A percentile compares a stretch with the other conserved stretches of the same genome.
Evolutionary conservation across 257 asterid genomes (phyloP).

Genomic region (Nicotiana noctiflora): DNA sequence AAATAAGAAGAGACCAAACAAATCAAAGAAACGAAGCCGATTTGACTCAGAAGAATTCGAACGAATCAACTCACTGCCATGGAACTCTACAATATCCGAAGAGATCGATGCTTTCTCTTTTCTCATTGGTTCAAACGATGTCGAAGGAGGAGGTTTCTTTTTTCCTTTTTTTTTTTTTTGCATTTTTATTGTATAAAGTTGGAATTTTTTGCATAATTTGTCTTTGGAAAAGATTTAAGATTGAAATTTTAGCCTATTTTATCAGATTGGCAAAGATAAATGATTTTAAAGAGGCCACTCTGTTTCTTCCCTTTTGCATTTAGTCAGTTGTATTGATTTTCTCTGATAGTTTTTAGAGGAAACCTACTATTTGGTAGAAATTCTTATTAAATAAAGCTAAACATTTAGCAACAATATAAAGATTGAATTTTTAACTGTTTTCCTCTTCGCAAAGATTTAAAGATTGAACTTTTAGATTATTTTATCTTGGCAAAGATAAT

Average conservation of each 20-base stretch:
- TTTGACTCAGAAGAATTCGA: slow-evolving; percentile 39
- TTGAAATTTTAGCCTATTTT: neutral
- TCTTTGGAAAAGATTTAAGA: neutral
- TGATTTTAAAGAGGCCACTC: neutral
- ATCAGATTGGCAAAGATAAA: neutral
- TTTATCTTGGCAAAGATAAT: neutral
- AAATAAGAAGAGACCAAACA: slow-evolving; percentile 23
- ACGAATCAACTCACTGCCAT: slow-evolving; percentile 50
- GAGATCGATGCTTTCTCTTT: slow-evolving; percentile 43
- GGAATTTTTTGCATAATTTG: neutral
- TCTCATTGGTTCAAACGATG: slow-evolving; percentile 67
- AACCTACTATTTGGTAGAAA: neutral
- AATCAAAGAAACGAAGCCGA: slow-evolving; percentile 47
- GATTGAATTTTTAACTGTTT: neutral
- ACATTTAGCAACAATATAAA: neutral
- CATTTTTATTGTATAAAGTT: too few relatives aligned
- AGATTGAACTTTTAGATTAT: neutral
- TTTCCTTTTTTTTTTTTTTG: neutral
- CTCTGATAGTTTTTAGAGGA: neutral
- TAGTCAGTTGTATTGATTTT: neutral
- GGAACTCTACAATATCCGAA: slow-evolving; percentile 56
- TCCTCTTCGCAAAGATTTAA: too few relatives aligned
- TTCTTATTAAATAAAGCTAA: neutral
- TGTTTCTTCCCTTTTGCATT: neutral
- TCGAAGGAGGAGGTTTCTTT: slow-evolving; percentile 58